Conservation (phyloP, 257 asterid species). For the Primulina tabacum region DNA sequence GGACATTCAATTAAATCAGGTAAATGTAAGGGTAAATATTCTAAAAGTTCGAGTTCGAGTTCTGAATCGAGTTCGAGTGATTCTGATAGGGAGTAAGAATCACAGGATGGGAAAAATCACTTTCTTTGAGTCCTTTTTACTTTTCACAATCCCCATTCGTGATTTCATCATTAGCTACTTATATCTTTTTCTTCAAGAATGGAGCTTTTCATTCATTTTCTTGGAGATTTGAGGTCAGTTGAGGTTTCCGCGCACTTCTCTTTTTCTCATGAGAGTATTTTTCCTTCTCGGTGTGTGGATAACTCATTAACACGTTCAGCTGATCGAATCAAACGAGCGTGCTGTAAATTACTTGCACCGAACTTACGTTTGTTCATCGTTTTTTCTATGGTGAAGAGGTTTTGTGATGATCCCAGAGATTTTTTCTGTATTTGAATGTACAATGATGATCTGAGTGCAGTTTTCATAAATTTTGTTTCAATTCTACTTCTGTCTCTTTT, state of each 20-base stretch:
- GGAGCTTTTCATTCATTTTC: background rate
- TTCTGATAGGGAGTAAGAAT: conserved; percentile 19
- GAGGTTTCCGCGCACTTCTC: conserved; percentile 18
- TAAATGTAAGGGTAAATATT: conserved; percentile 25
- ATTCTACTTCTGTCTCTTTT: too few species aligned
- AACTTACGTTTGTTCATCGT: background rate
- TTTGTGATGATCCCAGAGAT: background rate
- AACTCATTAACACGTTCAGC: too few species aligned
- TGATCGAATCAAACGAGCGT: too few species aligned
- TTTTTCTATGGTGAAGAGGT: background rate
- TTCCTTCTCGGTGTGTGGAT: too few species aligned
- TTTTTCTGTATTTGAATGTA: conserved; percentile 1
- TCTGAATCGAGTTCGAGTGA: conserved; percentile 28
- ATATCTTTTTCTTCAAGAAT: too few species aligned
- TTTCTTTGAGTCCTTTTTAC: background rate
- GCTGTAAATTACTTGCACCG: background rate
- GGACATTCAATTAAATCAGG: conserved; percentile 17
- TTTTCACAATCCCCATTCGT: background rate
- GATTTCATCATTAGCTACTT: background rate
- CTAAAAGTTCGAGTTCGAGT: conserved; percentile 26
- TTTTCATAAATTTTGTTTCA: too few species aligned
- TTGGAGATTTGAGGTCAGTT: conserved; percentile 19
- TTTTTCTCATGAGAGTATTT: background rate
- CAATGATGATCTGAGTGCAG: background rate
- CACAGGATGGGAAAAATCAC: background rate